A percentile compares a stretch with the other conserved stretches of the same genome.
Evolutionary conservation across 768 basidiomycete genomes (phyloP).

Genomic region (Phylloporus arenicola): DNA sequence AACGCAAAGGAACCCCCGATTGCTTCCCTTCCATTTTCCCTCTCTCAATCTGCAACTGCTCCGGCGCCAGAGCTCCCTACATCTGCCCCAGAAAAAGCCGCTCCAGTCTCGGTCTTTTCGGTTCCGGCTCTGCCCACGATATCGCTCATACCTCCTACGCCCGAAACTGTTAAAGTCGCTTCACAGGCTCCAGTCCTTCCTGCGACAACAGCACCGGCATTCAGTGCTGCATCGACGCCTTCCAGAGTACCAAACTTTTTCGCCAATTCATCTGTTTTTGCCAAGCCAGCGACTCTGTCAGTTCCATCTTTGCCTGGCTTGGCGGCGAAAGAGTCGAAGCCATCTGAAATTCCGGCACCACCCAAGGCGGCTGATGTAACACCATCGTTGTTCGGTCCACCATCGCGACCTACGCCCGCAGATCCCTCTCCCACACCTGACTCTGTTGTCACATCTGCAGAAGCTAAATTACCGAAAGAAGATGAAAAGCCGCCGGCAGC

Average conservation of each 20-base stretch:
- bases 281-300: constrained; percentile 30
- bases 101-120: constrained; percentile 13
- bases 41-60: constrained; percentile 35
- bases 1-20: constrained; percentile 65
- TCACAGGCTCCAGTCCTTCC: constrained; percentile 6
- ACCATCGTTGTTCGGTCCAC: constrained; percentile 9
- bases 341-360: neutral
- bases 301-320: constrained; percentile 21
- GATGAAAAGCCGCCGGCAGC: constrained; percentile 12
- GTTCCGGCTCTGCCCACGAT: constrained; percentile 18
- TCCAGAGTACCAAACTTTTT: constrained; percentile 60
- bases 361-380: constrained; percentile 5
- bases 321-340: constrained; percentile 11
- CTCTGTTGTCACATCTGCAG: neutral
- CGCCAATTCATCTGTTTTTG: constrained; percentile 43
- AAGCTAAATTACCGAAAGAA: constrained; percentile 13
- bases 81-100: constrained; percentile 12
- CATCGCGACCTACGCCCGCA: constrained; percentile 5
- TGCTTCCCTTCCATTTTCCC: constrained; percentile 57
- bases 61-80: constrained; percentile 5
- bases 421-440: constrained; percentile 4
- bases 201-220: constrained; percentile 6
- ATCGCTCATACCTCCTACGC: constrained; percentile 23
- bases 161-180: constrained; percentile 17
- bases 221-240: constrained; percentile 2